A percentile compares a stretch with the other conserved stretches of the same genome.
Evolutionary conservation across 169 alveolate genomes (phyloP).

Genomic region (Cryptosporidium meleagridis): DNA sequence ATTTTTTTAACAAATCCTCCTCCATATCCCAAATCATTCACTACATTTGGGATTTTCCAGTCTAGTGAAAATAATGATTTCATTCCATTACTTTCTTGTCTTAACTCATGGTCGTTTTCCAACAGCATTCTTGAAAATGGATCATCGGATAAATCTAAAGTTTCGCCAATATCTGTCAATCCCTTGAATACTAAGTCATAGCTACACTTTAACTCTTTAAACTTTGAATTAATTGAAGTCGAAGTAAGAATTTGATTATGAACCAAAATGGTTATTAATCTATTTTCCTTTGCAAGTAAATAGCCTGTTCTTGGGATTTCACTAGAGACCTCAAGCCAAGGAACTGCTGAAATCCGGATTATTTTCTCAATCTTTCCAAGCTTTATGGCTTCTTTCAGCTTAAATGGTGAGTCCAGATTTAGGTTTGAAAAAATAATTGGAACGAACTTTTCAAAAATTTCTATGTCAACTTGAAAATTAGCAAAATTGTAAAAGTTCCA

Average conservation of each 20-base stretch:
- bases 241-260: conserved; percentile 50
- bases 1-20: conserved; percentile 62
- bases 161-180: neutral
- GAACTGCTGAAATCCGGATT: conserved; percentile 25
- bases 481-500: conserved; percentile 3
- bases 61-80: conserved; percentile 17
- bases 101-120: conserved; percentile 37
- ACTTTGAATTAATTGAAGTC: conserved; percentile 20
- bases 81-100: conserved; percentile 21
- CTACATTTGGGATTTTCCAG: conserved; percentile 56
- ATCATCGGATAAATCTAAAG: neutral
- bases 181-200: conserved; percentile 29
- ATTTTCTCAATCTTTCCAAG: neutral
- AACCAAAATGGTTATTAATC: conserved; percentile 41
- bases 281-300: conserved; percentile 39
- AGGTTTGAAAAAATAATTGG: conserved; percentile 5
- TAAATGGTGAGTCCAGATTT: neutral
- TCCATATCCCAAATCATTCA: conserved; percentile 21
- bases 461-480: neutral
- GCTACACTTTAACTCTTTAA: conserved; percentile 1
- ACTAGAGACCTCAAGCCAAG: conserved; percentile 62
- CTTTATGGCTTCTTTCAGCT: neutral
- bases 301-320: conserved; percentile 58
- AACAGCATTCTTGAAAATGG: conserved; percentile 27
- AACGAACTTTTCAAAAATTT: neutral